Conservation (phyloP, 257 asterid genomes). For the Cruciata laevipes region DNA sequence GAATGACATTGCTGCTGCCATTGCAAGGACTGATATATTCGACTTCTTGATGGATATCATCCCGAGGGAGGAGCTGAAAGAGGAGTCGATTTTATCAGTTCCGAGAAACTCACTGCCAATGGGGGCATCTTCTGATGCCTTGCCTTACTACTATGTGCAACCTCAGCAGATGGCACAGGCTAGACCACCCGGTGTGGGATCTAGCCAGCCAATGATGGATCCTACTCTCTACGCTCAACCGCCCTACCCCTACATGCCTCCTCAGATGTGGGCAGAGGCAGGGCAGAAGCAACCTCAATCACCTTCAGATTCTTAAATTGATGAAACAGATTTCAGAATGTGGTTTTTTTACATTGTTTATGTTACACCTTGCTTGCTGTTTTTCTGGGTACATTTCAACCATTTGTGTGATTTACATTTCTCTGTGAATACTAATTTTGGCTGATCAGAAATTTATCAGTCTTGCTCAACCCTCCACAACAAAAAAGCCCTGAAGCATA, state of each 20-base stretch:
- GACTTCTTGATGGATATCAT: conserved; percentile 30
- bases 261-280: conserved; percentile 20
- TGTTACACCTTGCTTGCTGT: not conserved
- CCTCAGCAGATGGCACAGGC: conserved; percentile 15
- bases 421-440: not conserved
- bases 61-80: conserved; percentile 23
- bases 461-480: not conserved
- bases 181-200: conserved; percentile 9
- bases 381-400: not conserved
- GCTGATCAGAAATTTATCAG: not conserved
- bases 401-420: not conserved
- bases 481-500: not conserved
- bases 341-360: not conserved
- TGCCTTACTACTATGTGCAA: conserved; percentile 18
- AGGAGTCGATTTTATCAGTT: conserved; percentile 16
- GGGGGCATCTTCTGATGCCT: conserved; percentile 14
- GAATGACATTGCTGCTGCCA: conserved; percentile 24
- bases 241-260: conserved; percentile 21
- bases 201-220: conserved; percentile 10
- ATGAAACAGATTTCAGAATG: not conserved
- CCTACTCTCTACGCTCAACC: conserved; percentile 17
- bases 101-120: conserved; percentile 17
- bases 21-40: conserved; percentile 24
- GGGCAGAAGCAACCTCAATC: conserved; percentile 20
- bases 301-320: conserved; percentile 25